Conservation (phyloP, 495 filamentous ascomycete genomes). For the Annulohypoxylon moriforme region DNA sequence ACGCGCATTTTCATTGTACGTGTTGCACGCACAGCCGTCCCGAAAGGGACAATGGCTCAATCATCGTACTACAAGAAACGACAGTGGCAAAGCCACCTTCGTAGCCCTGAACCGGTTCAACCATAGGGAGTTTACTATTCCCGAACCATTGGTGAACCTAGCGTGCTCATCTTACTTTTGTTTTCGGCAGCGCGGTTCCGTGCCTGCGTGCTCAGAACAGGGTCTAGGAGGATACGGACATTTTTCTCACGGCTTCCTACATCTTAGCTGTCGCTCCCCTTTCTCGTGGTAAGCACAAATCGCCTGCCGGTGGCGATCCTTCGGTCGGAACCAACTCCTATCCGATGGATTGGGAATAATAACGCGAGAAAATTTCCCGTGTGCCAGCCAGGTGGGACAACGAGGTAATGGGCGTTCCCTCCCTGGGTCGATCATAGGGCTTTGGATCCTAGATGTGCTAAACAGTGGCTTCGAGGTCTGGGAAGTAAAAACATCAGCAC, state of each 20-base stretch:
- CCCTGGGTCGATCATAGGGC: slow-evolving; percentile 24
- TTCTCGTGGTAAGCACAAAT: slow-evolving; percentile 12
- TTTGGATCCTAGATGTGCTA: slow-evolving; percentile 14
- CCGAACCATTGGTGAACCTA: slow-evolving; percentile 27
- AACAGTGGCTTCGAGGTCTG: neutral
- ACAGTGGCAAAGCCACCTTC: slow-evolving; percentile 19
- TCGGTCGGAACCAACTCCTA: slow-evolving; percentile 18
- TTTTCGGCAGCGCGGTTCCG: slow-evolving; percentile 30
- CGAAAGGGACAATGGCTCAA: slow-evolving; percentile 7
- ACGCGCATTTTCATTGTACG: neutral
- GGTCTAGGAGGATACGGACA: slow-evolving; percentile 13
- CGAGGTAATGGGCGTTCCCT: slow-evolving; percentile 17
- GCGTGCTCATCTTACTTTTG: slow-evolving; percentile 3
- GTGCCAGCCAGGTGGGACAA: slow-evolving; percentile 24
- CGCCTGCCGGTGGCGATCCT: slow-evolving; percentile 4
- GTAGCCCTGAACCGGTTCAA: neutral
- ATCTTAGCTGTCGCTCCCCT: slow-evolving; percentile 19
- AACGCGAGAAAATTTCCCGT: slow-evolving; percentile 27
- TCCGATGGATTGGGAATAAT: slow-evolving; percentile 29
- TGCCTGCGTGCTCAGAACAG: slow-evolving; percentile 14
- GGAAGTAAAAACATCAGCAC: slow-evolving; percentile 5
- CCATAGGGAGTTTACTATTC: slow-evolving; percentile 19
- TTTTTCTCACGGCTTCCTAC: slow-evolving; percentile 14
- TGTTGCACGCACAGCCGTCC: neutral
- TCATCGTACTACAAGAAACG: slow-evolving; percentile 18